Evolutionary conservation across 2,329 filamentous ascomycete genomes (phyloP).

Genomic region (Neofusicoccum ribis): DNA sequence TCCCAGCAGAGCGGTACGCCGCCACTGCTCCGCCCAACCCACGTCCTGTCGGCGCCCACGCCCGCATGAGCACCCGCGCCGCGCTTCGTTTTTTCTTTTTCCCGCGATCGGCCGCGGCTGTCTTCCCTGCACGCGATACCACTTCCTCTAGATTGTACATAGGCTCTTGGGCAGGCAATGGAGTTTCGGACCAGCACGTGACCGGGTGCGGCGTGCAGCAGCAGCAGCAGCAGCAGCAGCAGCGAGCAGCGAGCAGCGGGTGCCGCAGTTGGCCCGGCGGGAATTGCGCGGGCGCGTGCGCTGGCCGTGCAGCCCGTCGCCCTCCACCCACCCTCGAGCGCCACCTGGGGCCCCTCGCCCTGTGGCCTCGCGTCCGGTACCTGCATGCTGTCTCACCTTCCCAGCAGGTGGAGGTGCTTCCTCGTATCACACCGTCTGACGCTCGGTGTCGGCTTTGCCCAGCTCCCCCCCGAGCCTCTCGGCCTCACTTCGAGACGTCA

Average conservation of each 20-base stretch:
- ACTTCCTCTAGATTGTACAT: background rate
- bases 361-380: background rate
- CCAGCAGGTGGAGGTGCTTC: background rate
- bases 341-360: background rate
- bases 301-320: too few species aligned
- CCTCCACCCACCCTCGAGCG: too few species aligned
- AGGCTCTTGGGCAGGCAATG: background rate
- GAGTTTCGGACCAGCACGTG: background rate
- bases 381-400: background rate
- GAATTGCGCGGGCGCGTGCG: background rate
- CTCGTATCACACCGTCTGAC: background rate
- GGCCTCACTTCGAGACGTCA: background rate
- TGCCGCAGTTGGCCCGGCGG: background rate
- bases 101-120: too few species aligned
- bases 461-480: too few species aligned
- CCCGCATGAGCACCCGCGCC: background rate
- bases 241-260: too few species aligned
- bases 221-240: too few species aligned
- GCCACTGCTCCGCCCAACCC: background rate
- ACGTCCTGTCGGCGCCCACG: background rate
- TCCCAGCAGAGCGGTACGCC: background rate
- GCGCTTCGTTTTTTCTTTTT: background rate
- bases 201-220: background rate
- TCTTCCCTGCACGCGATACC: background rate
- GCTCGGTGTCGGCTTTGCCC: background rate